Evolutionary conservation across 2,329 filamentous ascomycete genomes (phyloP), one percentile per base, ranked within the genome.

Genomic region (Diatrype stigma): DNA sequence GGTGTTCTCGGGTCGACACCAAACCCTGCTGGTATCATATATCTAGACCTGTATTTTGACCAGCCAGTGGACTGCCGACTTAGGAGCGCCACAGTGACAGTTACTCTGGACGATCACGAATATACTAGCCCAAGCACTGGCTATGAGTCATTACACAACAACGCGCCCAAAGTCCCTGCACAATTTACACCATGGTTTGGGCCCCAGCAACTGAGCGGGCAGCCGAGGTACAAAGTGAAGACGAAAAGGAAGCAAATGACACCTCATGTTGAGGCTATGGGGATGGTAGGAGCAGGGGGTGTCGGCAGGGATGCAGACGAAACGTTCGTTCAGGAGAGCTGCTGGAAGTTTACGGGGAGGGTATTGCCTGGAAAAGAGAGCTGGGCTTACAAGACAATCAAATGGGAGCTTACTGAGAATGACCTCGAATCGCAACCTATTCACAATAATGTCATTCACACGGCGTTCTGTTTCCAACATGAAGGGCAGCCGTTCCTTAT

Each of bases 391-490:
- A 62, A 57, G 23, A 57, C 60, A 8, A 51, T 68, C 2, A 56
- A 58, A 42, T 68, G 65, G 65, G 50, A 63, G 12, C 55, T 68
- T 11, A 57, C 55, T 14, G 64, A 68, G 45, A 66, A 64, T 38
- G 56, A 66, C 45, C 52, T 67, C 11, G 60, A 62, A 23, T 38
- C 34, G 14, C 60, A 64, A 34, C 46, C 60, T 2, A 49, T 50
- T 21, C 60, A 64, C 38, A 58, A 47, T 46, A 64, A 60, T 38
- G 58, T 47, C n/a, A 55, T 67, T 10, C 62, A 63, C 35, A 66
- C 65, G 2, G 63, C 53, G 2, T 68, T 68, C 42, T 56, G 63
- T 1, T 67, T 67, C 38, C 57, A 62, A n/a, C 64, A 67, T 38
- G 53, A 55, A 14, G 54, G 56, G 6, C 58, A 65, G 35, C 60